These are phyloP conservation scores for Epichloe baconii DNA, from an alignment of 2,329 filamentous ascomycete species.

Conservation along the genomic window DNA sequence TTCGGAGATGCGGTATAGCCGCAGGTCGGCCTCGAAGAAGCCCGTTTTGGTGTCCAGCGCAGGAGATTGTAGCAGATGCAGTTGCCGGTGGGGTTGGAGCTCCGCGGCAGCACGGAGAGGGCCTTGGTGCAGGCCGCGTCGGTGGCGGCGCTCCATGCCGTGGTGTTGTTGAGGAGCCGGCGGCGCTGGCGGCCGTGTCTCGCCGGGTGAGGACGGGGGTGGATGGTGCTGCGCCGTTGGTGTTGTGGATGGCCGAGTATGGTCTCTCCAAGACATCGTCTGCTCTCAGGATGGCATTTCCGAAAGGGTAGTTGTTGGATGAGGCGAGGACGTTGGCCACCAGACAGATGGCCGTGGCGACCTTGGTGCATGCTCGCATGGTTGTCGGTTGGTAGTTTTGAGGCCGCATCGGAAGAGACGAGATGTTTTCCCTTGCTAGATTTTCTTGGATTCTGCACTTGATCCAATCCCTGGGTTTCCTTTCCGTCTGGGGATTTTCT, in stretches of 20 bases:
- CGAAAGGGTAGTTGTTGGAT: neutral
- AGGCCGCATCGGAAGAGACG: neutral
- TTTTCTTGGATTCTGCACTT: neutral
- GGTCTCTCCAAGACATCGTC: slow-evolving; percentile 5
- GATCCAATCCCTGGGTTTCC: neutral
- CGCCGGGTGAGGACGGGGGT: neutral
- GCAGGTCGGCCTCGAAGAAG: slow-evolving; percentile 63
- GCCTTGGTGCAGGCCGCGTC: slow-evolving; percentile 44
- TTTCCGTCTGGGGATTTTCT: neutral
- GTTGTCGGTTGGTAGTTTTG: neutral
- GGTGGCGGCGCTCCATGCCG: slow-evolving; percentile 43
- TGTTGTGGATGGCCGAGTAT: neutral
- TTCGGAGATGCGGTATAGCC: slow-evolving; percentile 56
- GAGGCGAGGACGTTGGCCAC: neutral
- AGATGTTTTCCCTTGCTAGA: neutral
- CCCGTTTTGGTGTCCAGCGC: slow-evolving; percentile 54
- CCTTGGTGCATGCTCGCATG: slow-evolving; percentile 1
- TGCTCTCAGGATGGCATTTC: slow-evolving; percentile 1
- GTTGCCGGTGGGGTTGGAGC: slow-evolving; percentile 62
- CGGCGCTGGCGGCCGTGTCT: slow-evolving; percentile 4
- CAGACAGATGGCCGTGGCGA: slow-evolving; percentile 1
- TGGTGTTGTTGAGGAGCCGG: slow-evolving; percentile 37
- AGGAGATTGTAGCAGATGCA: slow-evolving; percentile 73
- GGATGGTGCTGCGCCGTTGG: neutral
- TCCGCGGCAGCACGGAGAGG: slow-evolving; percentile 40